These are phyloP conservation scores for Trichothecium sympodiale DNA, from an alignment of 2,329 filamentous ascomycete genomes.

Conservation along the genomic window DNA sequence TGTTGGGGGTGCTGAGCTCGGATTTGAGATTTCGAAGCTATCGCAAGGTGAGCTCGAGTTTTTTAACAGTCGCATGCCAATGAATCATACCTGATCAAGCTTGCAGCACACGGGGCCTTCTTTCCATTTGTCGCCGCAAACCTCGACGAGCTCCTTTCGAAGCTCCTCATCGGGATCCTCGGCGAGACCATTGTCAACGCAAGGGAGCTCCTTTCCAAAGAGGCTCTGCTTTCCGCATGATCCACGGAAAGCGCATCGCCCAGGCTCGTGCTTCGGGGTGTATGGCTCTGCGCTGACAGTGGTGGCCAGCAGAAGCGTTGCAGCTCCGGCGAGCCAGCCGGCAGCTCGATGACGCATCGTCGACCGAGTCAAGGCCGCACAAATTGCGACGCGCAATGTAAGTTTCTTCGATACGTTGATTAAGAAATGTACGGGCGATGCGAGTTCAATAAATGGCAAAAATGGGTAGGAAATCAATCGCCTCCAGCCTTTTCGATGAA, in stretches of 20 bases:
- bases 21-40: slow-evolving; percentile 70
- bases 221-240: slow-evolving; percentile 86
- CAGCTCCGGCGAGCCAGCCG: slow-evolving; percentile 18
- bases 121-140: slow-evolving; percentile 84
- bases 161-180: slow-evolving; percentile 60
- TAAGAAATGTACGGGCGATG: too few species aligned
- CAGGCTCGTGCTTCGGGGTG: slow-evolving; percentile 66
- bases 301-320: slow-evolving; percentile 16
- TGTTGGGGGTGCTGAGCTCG: slow-evolving; percentile 77
- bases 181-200: slow-evolving; percentile 80
- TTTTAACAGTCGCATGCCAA: not conserved
- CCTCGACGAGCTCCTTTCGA: slow-evolving; percentile 65
- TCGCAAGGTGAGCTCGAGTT: not conserved
- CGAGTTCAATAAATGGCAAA: too few species aligned
- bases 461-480: too few species aligned
- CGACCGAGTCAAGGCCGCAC: not conserved
- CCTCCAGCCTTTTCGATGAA: too few species aligned
- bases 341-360: slow-evolving; percentile 5
- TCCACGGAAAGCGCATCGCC: slow-evolving; percentile 80
- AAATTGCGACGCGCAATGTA: too few species aligned
- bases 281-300: slow-evolving; percentile 15
- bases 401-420: too few species aligned
- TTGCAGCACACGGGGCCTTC: slow-evolving; percentile 77
- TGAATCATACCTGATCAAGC: slow-evolving; percentile 54
- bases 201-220: slow-evolving; percentile 83